Evolutionary conservation across 2,329 filamentous ascomycete genomes (phyloP), one percentile per base, ranked within the genome.

Genomic region (Epichloe amarillans): DNA sequence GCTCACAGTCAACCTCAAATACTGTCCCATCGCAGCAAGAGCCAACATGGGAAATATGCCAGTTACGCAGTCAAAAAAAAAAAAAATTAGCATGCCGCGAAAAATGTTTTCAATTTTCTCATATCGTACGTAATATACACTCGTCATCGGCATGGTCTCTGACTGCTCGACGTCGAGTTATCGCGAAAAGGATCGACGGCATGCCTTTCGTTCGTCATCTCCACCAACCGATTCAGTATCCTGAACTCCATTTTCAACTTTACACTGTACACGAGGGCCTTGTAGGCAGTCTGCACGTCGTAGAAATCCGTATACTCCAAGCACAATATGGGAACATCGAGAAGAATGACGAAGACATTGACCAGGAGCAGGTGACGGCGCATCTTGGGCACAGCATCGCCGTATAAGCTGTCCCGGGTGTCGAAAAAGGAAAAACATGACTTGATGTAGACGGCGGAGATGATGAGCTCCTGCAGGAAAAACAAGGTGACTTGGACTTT

Each of bases 401-500:
- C 55, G n/a, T 53, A 42, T 5, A 51, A 15, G 33, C 44, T 48
- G 41, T 52, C 44, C 45, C 72, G 66, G n/a, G 69, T 56, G 14
- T 68, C 67, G 26, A 77, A 62, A 53, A 77, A 68, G 12, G 66
- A 68, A 45, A 71, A 60, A 1, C 74, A 74, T 50, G 76, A 72
- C 60, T 64, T 66, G 51, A 79, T 75, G 57, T 76, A 78, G n/a
- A 76, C 58, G 0, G 65, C 66, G 1, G 74, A 76, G 45, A 78
- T 67, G 51, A 75, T 66, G 43, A 73, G 65, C 53, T 79, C 75
- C 57, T 78, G 75, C n/a, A 77, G 50, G 54, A 71, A 76, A 56
- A 78, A 78, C 2, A 73, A 64, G 7, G 72, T 73, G 61, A 77
- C 72, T 58, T 79, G 74, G 15, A 77, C 66, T 56, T 72, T 72